Evolutionary conservation across 2,329 filamentous ascomycete genomes (phyloP).

Genomic region (Aspergillus sp.): DNA sequence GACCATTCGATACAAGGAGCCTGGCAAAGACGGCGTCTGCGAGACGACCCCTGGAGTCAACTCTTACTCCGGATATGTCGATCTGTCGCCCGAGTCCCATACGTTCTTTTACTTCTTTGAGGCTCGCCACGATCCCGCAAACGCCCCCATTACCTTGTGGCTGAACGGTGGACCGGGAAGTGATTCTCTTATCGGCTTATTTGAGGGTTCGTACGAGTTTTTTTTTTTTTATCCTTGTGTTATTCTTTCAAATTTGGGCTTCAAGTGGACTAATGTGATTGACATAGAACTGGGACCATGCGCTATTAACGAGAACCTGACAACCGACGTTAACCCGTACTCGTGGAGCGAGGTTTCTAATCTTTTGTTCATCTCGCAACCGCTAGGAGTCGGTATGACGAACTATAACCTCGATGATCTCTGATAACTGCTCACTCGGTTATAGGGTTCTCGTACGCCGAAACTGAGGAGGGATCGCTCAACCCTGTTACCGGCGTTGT

Average conservation of each 20-base stretch:
- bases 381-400: slow-evolving; percentile 53
- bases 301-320: slow-evolving; percentile 44
- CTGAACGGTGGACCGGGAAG: slow-evolving; percentile 45
- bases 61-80: slow-evolving; percentile 57
- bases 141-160: slow-evolving; percentile 44
- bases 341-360: slow-evolving; percentile 61
- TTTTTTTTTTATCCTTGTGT: neutral
- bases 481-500: slow-evolving; percentile 47
- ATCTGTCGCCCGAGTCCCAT: slow-evolving; percentile 52
- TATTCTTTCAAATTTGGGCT: neutral
- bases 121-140: slow-evolving; percentile 51
- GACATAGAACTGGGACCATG: slow-evolving; percentile 45
- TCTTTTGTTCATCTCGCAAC: slow-evolving; percentile 63
- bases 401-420: neutral
- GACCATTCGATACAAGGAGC: slow-evolving; percentile 60
- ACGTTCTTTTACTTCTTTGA: slow-evolving; percentile 60
- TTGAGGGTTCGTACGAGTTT: slow-evolving; percentile 31
- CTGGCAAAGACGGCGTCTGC: slow-evolving; percentile 51
- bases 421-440: neutral
- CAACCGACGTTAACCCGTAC: slow-evolving; percentile 56
- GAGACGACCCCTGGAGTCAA: slow-evolving; percentile 58
- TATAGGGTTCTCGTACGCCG: slow-evolving; percentile 36
- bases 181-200: slow-evolving; percentile 44
- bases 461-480: slow-evolving; percentile 40
- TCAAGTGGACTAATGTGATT: slow-evolving; percentile 14